These are phyloP conservation scores for Lipomyces chichibuensis DNA, from an alignment of 805 yeast species.

Conservation along the genomic window DNA sequence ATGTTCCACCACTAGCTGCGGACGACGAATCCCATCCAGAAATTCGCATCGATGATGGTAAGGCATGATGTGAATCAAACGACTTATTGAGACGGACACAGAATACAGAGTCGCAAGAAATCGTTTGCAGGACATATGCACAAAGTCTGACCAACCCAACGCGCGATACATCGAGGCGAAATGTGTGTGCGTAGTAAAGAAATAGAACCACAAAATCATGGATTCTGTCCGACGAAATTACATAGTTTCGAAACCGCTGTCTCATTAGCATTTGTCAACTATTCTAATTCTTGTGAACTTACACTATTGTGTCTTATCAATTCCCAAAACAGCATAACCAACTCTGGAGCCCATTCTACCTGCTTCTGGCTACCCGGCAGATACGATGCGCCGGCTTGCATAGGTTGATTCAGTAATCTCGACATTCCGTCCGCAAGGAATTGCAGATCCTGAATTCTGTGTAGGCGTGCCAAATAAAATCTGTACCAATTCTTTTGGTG, in stretches of 20 bases:
- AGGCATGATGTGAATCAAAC: slow-evolving; percentile 39
- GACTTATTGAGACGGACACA: slow-evolving; percentile 35
- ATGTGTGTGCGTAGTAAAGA: slow-evolving; percentile 60
- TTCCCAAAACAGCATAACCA: slow-evolving; percentile 73
- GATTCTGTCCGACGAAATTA: slow-evolving; percentile 53
- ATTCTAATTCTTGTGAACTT: background rate
- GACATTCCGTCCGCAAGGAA: slow-evolving; percentile 41
- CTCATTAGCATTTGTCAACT: background rate
- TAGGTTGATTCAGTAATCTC: slow-evolving; percentile 46
- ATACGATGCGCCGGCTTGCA: slow-evolving; percentile 44
- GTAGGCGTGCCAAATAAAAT: slow-evolving; percentile 43
- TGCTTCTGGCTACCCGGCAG: slow-evolving; percentile 40
- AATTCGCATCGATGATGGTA: slow-evolving; percentile 40
- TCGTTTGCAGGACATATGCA: slow-evolving; percentile 41
- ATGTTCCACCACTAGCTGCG: slow-evolving; percentile 37
- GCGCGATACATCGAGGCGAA: slow-evolving; percentile 43
- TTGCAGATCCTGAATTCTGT: slow-evolving; percentile 43
- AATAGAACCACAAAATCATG: slow-evolving; percentile 59
- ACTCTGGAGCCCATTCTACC: slow-evolving; percentile 56
- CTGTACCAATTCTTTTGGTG: slow-evolving; percentile 41
- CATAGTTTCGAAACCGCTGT: slow-evolving; percentile 41
- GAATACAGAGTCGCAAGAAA: slow-evolving; percentile 40
- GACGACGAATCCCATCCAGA: slow-evolving; percentile 25
- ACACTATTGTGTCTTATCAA: slow-evolving; percentile 67
- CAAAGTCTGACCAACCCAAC: slow-evolving; percentile 43